Evolutionary conservation across 2,329 filamentous ascomycete species (phyloP).

Genomic region (Trichoderma citrinoviride): DNA sequence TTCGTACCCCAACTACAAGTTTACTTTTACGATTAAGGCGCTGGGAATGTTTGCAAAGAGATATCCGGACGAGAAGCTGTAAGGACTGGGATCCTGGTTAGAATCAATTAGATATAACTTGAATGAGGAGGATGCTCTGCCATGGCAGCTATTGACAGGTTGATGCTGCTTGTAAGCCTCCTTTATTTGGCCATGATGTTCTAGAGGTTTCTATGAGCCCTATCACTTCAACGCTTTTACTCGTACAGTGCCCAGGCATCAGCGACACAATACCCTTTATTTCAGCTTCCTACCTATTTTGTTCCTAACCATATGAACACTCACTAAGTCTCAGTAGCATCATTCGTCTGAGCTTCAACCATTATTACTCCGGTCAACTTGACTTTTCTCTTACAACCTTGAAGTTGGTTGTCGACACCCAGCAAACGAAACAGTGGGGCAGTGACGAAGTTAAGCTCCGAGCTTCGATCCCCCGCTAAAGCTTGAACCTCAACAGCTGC

Average conservation of each 20-base stretch:
- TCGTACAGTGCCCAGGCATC: too few relatives aligned
- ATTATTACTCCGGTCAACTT: too few relatives aligned
- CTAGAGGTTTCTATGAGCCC: too few relatives aligned
- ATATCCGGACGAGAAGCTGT: constrained; percentile 63
- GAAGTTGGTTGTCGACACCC: not conserved
- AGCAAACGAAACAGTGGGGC: not conserved
- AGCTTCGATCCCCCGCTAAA: constrained; percentile 29
- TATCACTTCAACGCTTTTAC: too few relatives aligned
- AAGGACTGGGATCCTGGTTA: not conserved
- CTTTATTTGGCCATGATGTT: too few relatives aligned
- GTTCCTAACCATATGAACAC: too few relatives aligned
- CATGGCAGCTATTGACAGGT: not conserved
- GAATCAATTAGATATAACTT: not conserved
- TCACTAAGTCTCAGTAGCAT: too few relatives aligned
- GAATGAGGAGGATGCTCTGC: not conserved
- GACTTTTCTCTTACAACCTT: too few relatives aligned
- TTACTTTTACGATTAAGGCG: constrained; percentile 91
- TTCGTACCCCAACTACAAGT: constrained; percentile 98
- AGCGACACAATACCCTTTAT: too few relatives aligned
- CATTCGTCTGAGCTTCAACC: too few relatives aligned
- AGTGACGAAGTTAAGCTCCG: not conserved
- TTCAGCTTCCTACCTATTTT: too few relatives aligned
- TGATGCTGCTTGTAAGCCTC: too few relatives aligned
- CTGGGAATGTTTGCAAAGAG: constrained; percentile 80
- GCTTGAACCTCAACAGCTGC: constrained; percentile 32